These are phyloP conservation scores for Globisporangium recalcitrans DNA, from an alignment of 352 stramenopile species.

Conservation along the genomic window DNA sequence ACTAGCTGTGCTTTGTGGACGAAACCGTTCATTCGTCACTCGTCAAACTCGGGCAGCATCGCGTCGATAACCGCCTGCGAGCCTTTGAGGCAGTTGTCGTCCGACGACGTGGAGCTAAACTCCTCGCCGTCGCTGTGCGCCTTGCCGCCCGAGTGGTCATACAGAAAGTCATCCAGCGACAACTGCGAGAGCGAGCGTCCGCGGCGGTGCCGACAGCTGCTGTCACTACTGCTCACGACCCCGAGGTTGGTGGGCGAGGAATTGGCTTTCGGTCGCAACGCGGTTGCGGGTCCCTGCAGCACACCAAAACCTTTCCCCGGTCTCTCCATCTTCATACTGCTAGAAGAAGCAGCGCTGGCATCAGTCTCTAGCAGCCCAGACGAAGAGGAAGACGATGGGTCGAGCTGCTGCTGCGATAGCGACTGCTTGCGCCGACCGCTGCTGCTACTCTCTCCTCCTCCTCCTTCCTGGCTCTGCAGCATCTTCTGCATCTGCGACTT, in stretches of 20 bases:
- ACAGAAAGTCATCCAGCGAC: conserved; percentile 6
- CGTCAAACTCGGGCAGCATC: conserved; percentile 16
- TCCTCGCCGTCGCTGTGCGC: conserved; percentile 41
- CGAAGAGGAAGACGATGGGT: neutral
- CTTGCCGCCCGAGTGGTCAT: conserved; percentile 21
- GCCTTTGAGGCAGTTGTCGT: conserved; percentile 19
- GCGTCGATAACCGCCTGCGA: conserved; percentile 15
- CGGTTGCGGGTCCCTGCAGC: neutral
- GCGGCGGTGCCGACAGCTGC: conserved; percentile 13
- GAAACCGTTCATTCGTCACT: neutral
- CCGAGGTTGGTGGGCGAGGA: neutral
- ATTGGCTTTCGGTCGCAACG: neutral
- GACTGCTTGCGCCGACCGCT: neutral
- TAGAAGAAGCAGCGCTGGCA: neutral
- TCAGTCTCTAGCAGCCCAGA: neutral
- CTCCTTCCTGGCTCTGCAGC: neutral
- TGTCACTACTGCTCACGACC: neutral
- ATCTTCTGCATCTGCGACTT: conserved; percentile 7
- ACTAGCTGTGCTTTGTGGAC: no score
- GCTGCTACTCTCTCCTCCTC: neutral
- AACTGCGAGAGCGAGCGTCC: conserved; percentile 45
- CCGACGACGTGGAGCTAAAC: conserved; percentile 36
- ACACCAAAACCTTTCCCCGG: neutral
- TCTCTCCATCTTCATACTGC: neutral
- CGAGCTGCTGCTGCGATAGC: neutral